Conservation (phyloP, 768 basidiomycete species). For the Lactarius quietus region DNA sequence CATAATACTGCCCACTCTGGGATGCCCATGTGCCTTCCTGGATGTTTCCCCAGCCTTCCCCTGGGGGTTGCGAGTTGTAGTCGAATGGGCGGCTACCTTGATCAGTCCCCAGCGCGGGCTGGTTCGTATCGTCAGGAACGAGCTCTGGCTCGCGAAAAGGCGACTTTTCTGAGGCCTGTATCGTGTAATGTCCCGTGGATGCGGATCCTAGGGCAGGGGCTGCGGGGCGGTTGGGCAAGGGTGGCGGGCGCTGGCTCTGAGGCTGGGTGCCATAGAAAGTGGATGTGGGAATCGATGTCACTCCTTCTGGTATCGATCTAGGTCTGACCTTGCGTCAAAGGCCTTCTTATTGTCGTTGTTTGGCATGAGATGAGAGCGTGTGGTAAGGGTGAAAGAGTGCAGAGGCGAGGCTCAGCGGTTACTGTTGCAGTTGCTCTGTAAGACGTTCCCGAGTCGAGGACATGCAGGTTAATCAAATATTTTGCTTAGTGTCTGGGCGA, state of each 20-base stretch:
- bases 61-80: constrained; percentile 14
- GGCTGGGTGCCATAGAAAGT: constrained; percentile 12
- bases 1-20: constrained; percentile 10
- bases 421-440: neutral
- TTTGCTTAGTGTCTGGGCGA: neutral
- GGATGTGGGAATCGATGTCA: constrained; percentile 31
- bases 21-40: constrained; percentile 16
- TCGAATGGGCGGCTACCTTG: constrained; percentile 20
- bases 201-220: constrained; percentile 36
- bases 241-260: constrained; percentile 32
- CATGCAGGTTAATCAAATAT: neutral
- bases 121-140: constrained; percentile 27
- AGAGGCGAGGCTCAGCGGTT: neutral
- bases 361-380: constrained; percentile 6
- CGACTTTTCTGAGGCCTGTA: constrained; percentile 28
- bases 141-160: constrained; percentile 34
- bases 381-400: neutral
- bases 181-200: constrained; percentile 34
- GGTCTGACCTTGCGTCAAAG: constrained; percentile 4
- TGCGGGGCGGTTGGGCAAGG: constrained; percentile 35
- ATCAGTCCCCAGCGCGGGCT: constrained; percentile 11
- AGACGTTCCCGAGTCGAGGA: neutral
- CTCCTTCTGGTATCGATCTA: neutral
- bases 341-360: constrained; percentile 10
- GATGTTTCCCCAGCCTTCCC: constrained; percentile 8